phyloP scores from a whole-genome alignment of 1,284 basidiomycete genomes.

The Schizopora paradoxa region DNA sequence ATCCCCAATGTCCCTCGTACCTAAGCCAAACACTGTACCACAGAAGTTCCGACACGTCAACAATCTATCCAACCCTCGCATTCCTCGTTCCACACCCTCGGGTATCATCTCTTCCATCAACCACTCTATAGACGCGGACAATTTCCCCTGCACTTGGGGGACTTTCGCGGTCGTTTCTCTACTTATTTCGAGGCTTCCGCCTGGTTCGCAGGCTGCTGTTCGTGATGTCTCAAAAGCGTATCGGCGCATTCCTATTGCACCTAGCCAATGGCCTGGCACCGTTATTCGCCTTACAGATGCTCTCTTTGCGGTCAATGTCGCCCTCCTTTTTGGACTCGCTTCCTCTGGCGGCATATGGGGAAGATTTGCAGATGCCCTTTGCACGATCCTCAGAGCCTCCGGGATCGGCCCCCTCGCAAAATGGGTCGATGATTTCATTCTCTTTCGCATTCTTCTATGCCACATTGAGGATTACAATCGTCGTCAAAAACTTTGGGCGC shows the following conservation, averaged over 20 bases:
- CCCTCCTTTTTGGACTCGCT: slow-evolving; percentile 29
- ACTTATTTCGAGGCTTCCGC: slow-evolving; percentile 26
- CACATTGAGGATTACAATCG: no score
- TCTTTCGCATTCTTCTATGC: slow-evolving; percentile 24
- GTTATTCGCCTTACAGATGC: slow-evolving; percentile 28
- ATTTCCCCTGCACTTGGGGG: slow-evolving; percentile 34
- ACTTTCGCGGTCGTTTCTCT: slow-evolving; percentile 25
- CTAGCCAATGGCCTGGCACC: slow-evolving; percentile 28
- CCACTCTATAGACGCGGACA: slow-evolving; percentile 24
- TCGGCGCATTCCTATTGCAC: slow-evolving; percentile 30
- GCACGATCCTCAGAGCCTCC: slow-evolving; percentile 26
- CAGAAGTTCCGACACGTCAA: slow-evolving; percentile 29
- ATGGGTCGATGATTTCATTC: slow-evolving; percentile 40
- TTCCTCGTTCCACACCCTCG: slow-evolving; percentile 21
- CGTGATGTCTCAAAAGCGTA: slow-evolving; percentile 37
- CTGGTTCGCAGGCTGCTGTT: slow-evolving; percentile 28
- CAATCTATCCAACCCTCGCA: slow-evolving; percentile 33
- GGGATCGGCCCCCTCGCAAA: slow-evolving; percentile 28
- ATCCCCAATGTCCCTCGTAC: slow-evolving; percentile 33
- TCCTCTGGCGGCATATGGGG: slow-evolving; percentile 36
- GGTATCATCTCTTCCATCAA: slow-evolving; percentile 29
- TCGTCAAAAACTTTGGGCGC: no score
- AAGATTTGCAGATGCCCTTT: slow-evolving; percentile 31
- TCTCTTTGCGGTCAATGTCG: slow-evolving; percentile 30
- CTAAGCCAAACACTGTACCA: slow-evolving; percentile 30